Conservation (phyloP, 192 early-diverging fungal genomes). For the Funneliformis mosseae region DNA sequence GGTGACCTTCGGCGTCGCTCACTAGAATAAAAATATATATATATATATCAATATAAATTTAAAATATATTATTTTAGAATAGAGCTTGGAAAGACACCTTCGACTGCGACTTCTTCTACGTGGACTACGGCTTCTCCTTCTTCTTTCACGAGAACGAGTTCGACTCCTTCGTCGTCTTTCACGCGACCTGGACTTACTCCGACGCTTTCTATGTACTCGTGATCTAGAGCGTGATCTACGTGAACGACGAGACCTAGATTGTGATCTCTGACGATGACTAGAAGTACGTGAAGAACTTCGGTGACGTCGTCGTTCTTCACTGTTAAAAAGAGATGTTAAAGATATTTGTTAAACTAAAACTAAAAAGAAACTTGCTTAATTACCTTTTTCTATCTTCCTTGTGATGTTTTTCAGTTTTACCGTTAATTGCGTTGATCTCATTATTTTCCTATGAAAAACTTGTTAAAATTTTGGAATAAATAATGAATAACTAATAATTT, state of each 20-base stretch:
- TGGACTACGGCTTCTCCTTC: slow-evolving; percentile 46
- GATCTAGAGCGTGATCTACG: slow-evolving; percentile 41
- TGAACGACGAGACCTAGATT: slow-evolving; percentile 45
- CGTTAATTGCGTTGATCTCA: not conserved
- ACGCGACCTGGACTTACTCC: slow-evolving; percentile 51
- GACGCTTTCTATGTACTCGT: slow-evolving; percentile 46
- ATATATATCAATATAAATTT: not conserved
- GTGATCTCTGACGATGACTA: slow-evolving; percentile 41
- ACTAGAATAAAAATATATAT: slow-evolving; percentile 18
- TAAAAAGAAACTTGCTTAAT: not conserved
- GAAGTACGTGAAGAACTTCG: slow-evolving; percentile 44
- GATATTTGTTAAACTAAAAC: not conserved
- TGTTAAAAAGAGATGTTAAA: slow-evolving; percentile 14
- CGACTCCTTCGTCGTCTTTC: slow-evolving; percentile 35
- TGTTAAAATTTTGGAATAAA: not conserved
- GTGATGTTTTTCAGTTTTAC: slow-evolving; percentile 12
- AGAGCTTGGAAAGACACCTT: not conserved
- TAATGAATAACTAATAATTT: too few species aligned
- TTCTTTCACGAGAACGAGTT: slow-evolving; percentile 36
- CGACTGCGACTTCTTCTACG: slow-evolving; percentile 38
- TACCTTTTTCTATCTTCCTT: not conserved
- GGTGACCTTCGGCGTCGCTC: slow-evolving; percentile 57
- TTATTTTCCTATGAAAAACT: not conserved
- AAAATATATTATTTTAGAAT: not conserved
- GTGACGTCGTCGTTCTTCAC: slow-evolving; percentile 29